Evolutionary conservation across 345 rosid genomes (phyloP).

Genomic region (Syzygium aqueum): DNA sequence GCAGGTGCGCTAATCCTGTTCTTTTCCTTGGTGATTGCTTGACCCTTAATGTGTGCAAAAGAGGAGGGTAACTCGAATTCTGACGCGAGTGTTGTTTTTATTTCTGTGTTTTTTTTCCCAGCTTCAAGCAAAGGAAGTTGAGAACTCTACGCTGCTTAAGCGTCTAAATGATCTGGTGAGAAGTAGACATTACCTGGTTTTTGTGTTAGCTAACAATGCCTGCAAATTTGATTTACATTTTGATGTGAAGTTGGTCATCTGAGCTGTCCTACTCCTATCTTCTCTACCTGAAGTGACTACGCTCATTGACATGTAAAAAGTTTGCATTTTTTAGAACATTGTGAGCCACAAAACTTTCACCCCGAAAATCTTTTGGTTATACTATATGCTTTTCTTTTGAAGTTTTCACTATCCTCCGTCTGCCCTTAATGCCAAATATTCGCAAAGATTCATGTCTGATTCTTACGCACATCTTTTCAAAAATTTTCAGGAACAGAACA

Average conservation of each 20-base stretch:
- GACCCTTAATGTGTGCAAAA: neutral
- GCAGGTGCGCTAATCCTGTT: neutral
- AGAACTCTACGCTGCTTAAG: conserved; percentile 40
- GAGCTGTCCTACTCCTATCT: neutral
- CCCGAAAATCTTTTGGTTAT: neutral
- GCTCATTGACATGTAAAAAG: neutral
- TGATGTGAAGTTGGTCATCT: neutral
- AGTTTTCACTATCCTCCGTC: neutral
- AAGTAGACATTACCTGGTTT: neutral
- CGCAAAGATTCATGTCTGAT: neutral
- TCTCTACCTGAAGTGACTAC: neutral
- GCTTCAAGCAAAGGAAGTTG: conserved; percentile 59
- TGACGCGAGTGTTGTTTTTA: neutral
- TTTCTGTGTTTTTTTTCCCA: conserved; percentile 9
- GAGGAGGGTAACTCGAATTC: neutral
- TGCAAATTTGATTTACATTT: neutral
- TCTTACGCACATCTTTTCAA: neutral
- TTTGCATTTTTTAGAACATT: neutral
- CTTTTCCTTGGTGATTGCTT: neutral
- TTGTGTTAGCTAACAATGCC: neutral
- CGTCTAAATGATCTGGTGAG: conserved; percentile 68
- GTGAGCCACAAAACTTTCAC: neutral
- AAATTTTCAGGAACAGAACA: conserved; percentile 58
- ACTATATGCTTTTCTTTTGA: neutral
- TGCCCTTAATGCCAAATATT: neutral